Evolutionary conservation across 2,329 filamentous ascomycete species (phyloP), one percentile per base, ranked within the genome.

Genomic region (Plenodomus biglobosus): DNA sequence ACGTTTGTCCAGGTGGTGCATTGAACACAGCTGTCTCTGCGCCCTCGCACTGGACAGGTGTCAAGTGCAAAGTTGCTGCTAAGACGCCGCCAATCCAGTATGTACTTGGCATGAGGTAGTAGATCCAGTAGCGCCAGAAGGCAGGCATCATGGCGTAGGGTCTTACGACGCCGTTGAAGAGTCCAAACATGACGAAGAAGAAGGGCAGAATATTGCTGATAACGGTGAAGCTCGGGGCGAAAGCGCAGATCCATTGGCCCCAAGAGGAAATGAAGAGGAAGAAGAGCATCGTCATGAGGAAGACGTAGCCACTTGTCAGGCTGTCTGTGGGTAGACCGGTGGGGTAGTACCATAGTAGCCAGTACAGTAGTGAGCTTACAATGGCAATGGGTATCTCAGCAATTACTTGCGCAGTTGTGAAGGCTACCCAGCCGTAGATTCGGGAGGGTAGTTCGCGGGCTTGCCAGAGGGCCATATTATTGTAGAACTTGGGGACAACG

Each of bases 231-330:
- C 79, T 85, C 0, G 88, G 88, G 0, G 88, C 87, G 69, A 91
- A 91, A 0, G 90, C 88, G 54, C 85, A 88, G 58, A 94, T 90
- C 87, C 87, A 92, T 67, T 91, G 88, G 17, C 87, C 90, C 88
- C 85, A 92, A 57, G 78, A 84, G 24, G 80, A 81, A 68, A 85
- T 81, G 78, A 91, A 92, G 7, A 92, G 70, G 75, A 85, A 90
- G 74, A 91, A 91, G 0, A 92, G 78, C 62, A 92, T 74, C 0
- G 82, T 82, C 86, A 94, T 91, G 20, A 92, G 73, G 74, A 87
- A 92, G 15, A 86, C 81, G 67, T 92, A 92, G 11, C 88, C 89
- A 0, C 87, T 81, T 0, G 82, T 82, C 1, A 79, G 78, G 27
- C 82, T 80, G 51, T 87, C 82, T 0, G 78, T 78, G 0, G 88